Conservation (phyloP, 331 rosid species). For the Acacia pycnantha region DNA sequence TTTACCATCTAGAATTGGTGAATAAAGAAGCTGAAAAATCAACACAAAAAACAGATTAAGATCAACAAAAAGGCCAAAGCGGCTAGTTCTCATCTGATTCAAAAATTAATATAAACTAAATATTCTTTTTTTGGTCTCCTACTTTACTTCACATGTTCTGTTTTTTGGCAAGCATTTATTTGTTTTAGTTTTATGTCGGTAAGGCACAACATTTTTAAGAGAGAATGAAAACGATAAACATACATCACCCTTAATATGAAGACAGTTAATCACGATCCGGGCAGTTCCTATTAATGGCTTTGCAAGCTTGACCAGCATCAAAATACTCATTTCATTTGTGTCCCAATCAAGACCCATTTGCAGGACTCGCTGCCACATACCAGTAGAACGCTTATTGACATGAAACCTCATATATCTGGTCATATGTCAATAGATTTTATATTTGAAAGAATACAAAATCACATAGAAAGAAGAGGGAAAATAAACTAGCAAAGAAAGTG, state of each 20-base stretch:
- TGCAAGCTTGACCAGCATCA: conserved; percentile 74
- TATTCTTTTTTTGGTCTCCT: not conserved
- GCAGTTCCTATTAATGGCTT: conserved; percentile 74
- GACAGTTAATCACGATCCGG: conserved; percentile 73
- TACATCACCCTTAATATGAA: conserved; percentile 89
- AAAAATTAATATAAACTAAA: not conserved
- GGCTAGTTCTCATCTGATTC: conserved; percentile 3
- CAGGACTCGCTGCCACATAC: conserved; percentile 63
- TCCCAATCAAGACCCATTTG: conserved; percentile 80
- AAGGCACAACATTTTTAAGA: not conserved
- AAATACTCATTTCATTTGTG: conserved; percentile 71
- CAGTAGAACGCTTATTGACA: conserved; percentile 18
- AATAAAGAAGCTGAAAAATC: conserved; percentile 59
- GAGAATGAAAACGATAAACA: conserved; percentile 31
- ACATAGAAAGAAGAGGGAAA: not conserved
- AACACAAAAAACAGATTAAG: conserved; percentile 10
- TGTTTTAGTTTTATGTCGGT: not conserved
- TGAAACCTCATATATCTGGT: not conserved
- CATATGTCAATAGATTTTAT: not conserved
- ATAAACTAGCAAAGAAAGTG: not conserved
- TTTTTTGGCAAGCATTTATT: no score
- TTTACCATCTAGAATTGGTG: conserved; percentile 71
- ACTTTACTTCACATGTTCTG: no score
- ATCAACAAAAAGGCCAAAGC: conserved; percentile 7
- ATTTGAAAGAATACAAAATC: not conserved